Evolutionary conservation across 768 basidiomycete genomes (phyloP), one percentile per base, ranked within the genome.

Genomic region (Serpula lacrymans): DNA sequence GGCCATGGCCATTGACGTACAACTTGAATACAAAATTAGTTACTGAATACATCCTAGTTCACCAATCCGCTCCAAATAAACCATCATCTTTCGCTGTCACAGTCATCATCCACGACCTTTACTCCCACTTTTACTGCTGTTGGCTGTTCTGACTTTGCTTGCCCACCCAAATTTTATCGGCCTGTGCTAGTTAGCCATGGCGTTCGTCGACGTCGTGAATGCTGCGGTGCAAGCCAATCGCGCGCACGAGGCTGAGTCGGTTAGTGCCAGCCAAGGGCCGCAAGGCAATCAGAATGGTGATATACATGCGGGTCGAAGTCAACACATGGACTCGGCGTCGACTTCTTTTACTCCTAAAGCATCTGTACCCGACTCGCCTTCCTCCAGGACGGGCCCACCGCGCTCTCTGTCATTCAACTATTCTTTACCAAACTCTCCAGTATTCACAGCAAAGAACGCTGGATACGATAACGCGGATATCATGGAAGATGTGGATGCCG

Each of bases 371-470:
- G 48, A 58, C 35, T 80, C 82, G 0, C 85, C 86, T 18, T 76
- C 82, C 5, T 65, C 67, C 35, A 70, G 85, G 37, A 87, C 84
- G 4, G 86, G 85, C 10, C 83, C 84, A 23, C 86, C 85, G 4
- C 73, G 85, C 28, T 84, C 85, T 0, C 65, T 87, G 20, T 84
- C 83, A 3, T 83, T 77, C 54, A 73, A 74, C 21, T 81, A 82
- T 51, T 71, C 78, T 6, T 61, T 73, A 23, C 67, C 78, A 2
- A 61, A 57, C 14, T 72, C 79, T 1, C 59, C 62, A 6, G 27
- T 50, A 9, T 38, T 46, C 62, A 34, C 62, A 2, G 54, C 51
- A 8, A 43, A 53, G 20, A 55, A 56, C 26, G 53, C 51, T 37
- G 58, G 51, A 18, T 56, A 48, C 32, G 50, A 64, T 31, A 58